phyloP scores from a whole-genome alignment of 345 rosid genomes.

The Dipteronia sinensis region DNA sequence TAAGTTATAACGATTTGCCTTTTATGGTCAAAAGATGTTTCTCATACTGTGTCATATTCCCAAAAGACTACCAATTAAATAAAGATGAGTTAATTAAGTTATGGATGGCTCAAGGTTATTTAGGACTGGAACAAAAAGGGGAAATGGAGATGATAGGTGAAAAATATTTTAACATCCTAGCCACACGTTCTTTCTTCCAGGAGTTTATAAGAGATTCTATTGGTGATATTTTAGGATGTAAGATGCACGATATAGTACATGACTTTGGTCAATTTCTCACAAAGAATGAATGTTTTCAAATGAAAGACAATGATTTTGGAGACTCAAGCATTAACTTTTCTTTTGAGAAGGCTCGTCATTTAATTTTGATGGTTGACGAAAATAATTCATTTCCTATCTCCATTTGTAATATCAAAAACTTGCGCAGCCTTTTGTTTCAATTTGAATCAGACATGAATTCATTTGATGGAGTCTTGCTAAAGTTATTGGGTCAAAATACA shows the following conservation, averaged over 20 bases:
- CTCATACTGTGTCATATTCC: too few species aligned
- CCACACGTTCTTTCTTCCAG: too few species aligned
- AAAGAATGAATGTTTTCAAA: not conserved
- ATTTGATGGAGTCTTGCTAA: not conserved
- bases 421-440: constrained; percentile 25
- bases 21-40: too few species aligned
- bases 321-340: not conserved
- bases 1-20: too few species aligned
- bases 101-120: too few species aligned
- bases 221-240: not conserved
- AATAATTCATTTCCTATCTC: not conserved
- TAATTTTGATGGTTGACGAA: constrained; percentile 2
- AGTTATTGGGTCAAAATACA: not conserved
- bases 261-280: not conserved
- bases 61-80: too few species aligned
- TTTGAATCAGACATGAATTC: not conserved
- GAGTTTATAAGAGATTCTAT: too few species aligned
- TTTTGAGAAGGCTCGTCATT: constrained; percentile 15
- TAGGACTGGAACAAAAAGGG: too few species aligned
- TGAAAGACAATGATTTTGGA: not conserved
- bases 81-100: too few species aligned
- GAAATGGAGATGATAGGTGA: too few species aligned
- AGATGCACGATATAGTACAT: not conserved
- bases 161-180: too few species aligned
- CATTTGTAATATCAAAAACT: constrained; percentile 1